Evolutionary conservation across 495 filamentous ascomycete genomes (phyloP).

Genomic region (Monascus purpureus): DNA sequence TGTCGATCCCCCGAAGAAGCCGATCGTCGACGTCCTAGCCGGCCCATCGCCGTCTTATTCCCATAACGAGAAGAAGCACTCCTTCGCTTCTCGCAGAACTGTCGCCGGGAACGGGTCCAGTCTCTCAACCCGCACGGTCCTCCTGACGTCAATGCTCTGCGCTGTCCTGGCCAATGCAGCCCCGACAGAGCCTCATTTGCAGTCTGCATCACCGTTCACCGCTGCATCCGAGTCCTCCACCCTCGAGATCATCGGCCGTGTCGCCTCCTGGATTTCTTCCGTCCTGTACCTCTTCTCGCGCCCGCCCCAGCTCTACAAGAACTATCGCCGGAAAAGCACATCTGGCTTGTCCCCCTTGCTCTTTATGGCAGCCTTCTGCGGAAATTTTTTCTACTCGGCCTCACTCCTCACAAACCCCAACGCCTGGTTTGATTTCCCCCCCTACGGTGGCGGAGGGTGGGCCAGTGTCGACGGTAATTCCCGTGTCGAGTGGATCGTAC

Average conservation of each 20-base stretch:
- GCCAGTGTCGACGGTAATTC: constrained; percentile 45
- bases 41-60: constrained; percentile 21
- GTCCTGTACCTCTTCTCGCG: constrained; percentile 56
- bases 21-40: constrained; percentile 6
- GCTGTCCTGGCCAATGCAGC: constrained; percentile 30
- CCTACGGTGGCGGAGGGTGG: constrained; percentile 57
- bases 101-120: constrained; percentile 12
- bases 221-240: constrained; percentile 14
- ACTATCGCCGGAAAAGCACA: constrained; percentile 51
- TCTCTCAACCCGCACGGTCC: constrained; percentile 27
- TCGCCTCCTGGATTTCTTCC: constrained; percentile 54
- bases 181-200: constrained; percentile 15
- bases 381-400: constrained; percentile 58
- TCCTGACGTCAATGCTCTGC: constrained; percentile 32
- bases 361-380: constrained; percentile 58
- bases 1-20: constrained; percentile 15
- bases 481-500: constrained; percentile 41
- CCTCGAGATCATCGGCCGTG: constrained; percentile 35
- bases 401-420: constrained; percentile 55
- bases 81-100: constrained; percentile 18
- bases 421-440: constrained; percentile 45
- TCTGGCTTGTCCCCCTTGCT: constrained; percentile 53
- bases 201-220: constrained; percentile 2
- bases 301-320: constrained; percentile 58
- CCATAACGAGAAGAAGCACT: constrained; percentile 23